phyloP scores from a whole-genome alignment of 139 green algal species.

The Volvox reticuliferus region DNA sequence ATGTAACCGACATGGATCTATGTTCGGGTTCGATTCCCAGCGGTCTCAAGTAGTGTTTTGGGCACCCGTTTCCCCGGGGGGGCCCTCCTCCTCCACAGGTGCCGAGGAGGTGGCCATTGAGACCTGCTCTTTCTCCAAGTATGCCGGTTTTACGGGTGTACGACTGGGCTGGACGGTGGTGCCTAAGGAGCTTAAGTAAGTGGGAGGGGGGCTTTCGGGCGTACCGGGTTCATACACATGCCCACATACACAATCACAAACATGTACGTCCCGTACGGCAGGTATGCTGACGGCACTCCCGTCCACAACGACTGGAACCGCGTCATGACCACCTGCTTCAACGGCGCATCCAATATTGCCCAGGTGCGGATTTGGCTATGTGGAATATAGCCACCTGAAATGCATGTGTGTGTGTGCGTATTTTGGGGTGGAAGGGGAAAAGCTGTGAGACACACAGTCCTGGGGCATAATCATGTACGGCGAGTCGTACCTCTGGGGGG shows the following conservation, averaged over 20 bases:
- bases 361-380: too few species aligned
- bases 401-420: too few species aligned
- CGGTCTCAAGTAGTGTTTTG: too few species aligned
- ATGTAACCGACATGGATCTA: too few species aligned
- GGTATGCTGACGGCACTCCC: constrained; percentile 75
- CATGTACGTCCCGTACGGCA: constrained; percentile 40
- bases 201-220: background rate
- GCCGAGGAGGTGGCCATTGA: constrained; percentile 93
- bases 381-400: too few species aligned
- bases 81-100: constrained; percentile 57
- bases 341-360: constrained; percentile 95
- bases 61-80: background rate
- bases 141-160: constrained; percentile 98
- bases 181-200: constrained; percentile 74
- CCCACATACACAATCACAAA: too few species aligned
- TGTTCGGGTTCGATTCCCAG: too few species aligned
- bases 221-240: too few species aligned
- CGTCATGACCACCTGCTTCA: constrained; percentile 98
- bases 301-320: constrained; percentile 96
- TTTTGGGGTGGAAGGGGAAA: too few species aligned
- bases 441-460: too few species aligned
- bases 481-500: too few species aligned
- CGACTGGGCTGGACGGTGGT: constrained; percentile 98
- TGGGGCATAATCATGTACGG: too few species aligned
- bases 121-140: constrained; percentile 98